Conservation (phyloP, 2,329 filamentous ascomycete species). For the Penicillium sp. region DNA sequence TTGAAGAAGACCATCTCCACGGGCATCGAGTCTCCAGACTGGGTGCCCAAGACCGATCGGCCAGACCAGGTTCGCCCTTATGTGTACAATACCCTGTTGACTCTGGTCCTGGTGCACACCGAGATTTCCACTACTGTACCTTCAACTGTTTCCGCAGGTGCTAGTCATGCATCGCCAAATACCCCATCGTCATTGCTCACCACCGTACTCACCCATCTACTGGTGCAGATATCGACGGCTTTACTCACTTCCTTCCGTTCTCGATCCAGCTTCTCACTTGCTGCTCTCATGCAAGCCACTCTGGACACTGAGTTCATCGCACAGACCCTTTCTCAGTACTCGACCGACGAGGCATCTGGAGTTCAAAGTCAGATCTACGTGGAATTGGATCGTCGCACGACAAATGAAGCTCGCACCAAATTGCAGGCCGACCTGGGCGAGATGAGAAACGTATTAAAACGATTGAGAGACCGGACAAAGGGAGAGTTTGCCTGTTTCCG, state of each 20-base stretch:
- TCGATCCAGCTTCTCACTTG: constrained; percentile 68
- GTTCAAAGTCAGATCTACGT: constrained; percentile 89
- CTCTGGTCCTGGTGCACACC: constrained; percentile 86
- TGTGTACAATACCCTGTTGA: constrained; percentile 81
- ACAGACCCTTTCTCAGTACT: constrained; percentile 88
- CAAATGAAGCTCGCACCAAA: constrained; percentile 75
- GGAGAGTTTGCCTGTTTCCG: constrained; percentile 86
- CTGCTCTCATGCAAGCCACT: constrained; percentile 91
- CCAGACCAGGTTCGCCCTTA: constrained; percentile 81
- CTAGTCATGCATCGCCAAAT: constrained; percentile 71
- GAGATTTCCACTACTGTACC: constrained; percentile 78
- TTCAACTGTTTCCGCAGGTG: constrained; percentile 67
- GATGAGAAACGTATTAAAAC: constrained; percentile 84
- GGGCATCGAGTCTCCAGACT: constrained; percentile 69
- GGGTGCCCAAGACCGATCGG: constrained; percentile 61
- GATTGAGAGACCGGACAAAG: constrained; percentile 74
- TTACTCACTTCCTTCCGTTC: constrained; percentile 77
- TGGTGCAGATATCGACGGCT: constrained; percentile 76
- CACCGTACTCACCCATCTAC: constrained; percentile 80
- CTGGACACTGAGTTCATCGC: constrained; percentile 96
- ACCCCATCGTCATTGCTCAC: constrained; percentile 64
- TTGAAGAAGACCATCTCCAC: constrained; percentile 69
- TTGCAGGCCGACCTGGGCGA: constrained; percentile 86
- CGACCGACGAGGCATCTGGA: constrained; percentile 75
- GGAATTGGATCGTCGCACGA: constrained; percentile 83